Base-by-base conservation (phyloP, 768 basidiomycete species). In the Auricularia sp. region DNA sequence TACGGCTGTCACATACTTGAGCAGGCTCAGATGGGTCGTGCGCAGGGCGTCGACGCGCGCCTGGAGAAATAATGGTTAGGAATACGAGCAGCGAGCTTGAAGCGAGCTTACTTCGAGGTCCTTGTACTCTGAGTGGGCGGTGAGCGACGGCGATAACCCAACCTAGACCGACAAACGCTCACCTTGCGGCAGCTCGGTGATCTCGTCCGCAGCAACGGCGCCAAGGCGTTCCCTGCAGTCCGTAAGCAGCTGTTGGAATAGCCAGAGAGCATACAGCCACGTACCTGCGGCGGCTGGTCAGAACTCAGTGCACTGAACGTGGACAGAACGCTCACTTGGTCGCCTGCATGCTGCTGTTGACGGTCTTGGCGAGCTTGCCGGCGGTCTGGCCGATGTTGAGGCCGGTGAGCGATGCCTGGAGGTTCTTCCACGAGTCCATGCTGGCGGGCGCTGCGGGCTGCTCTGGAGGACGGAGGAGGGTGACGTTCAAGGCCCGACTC, bases 171-270 rank as follows among this genome's bases (percentile, higher is more conserved):
- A 18, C 21, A 18, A 44, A 14, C 7, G 23, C 76, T 12, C 34
- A 88, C 91, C 93, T 77, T 91, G 87, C 33, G 91, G 90, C 61
- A 93, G 82, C 76, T 98, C 97, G 7, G 96, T 98, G 72, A 98
- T 94, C 69, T 97, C 97, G 67, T 93, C 93, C 4, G 88, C 82
- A 3, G 91, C 83, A 64, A 96, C 84, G 72, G 94, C 90, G 23
- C 96, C 96, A 3, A 98, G 80, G 61, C 89, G 82, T 76, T 98
- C 96, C 62, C 77, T 76, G 62, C n/a, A 43, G n/a, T 23, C 3
- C 4, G 58, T 36, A 23, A 23, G 35, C 12, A 3, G 43, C 51
- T 64, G 54, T 16, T 59, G 29, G 44, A n/a, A 36, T 36, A 3
- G 39, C 10, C 59, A 21, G 4, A 68, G 61, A 54, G 44, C 62